These are phyloP conservation scores for Fabrea salina DNA, from an alignment of 169 alveolate genomes.

Conservation along the genomic window DNA sequence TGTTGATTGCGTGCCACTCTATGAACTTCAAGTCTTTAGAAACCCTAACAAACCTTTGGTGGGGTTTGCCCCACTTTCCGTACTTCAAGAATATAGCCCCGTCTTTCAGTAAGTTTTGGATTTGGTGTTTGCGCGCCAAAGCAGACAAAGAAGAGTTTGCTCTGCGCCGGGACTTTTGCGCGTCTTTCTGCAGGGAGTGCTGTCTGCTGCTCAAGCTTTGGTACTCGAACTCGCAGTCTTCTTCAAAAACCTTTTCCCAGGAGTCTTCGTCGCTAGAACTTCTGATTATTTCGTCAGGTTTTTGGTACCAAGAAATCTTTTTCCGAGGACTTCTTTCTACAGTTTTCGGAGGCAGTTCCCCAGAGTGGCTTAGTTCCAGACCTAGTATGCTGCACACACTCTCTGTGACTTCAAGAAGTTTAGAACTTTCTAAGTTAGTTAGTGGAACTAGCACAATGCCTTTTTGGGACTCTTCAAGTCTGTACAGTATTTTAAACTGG, in stretches of 20 bases:
- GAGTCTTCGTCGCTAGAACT: background rate
- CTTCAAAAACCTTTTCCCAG: background rate
- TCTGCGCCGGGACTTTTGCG: background rate
- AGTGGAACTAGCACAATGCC: background rate
- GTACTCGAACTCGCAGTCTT: background rate
- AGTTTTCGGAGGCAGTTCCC: background rate
- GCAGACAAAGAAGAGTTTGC: background rate
- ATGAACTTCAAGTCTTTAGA: constrained; percentile 17
- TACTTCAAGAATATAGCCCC: constrained; percentile 31
- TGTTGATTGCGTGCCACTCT: constrained; percentile 15
- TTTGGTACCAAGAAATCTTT: background rate
- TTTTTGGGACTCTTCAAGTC: background rate
- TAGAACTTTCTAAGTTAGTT: background rate
- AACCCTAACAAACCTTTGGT: constrained; percentile 17
- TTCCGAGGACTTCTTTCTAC: background rate
- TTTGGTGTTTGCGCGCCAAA: background rate
- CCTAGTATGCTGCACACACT: background rate
- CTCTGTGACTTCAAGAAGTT: background rate
- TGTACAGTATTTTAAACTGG: background rate
- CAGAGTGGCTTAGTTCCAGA: background rate
- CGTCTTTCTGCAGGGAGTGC: background rate
- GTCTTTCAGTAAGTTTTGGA: constrained; percentile 15
- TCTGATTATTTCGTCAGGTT: constrained; percentile 1
- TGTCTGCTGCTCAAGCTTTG: background rate
- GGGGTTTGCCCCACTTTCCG: constrained; percentile 31